Evolutionary conservation across 164 flowering plant species (phyloP), one percentile per base, ranked within the genome.

Genomic region (Macadamia tetraphylla): DNA sequence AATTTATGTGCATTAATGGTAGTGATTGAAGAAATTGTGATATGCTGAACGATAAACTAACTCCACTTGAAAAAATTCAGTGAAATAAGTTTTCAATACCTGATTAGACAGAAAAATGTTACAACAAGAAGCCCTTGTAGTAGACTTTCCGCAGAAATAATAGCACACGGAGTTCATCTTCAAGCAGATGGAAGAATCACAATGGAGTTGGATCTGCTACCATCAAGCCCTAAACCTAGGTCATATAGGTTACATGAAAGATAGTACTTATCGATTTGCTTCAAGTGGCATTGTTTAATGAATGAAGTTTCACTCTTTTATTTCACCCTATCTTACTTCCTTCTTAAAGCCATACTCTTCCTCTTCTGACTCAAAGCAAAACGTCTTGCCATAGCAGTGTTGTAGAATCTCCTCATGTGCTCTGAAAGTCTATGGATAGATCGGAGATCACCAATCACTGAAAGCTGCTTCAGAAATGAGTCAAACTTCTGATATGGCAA

Each of bases 351-450:
- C 77, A 74, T 67, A 62, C 98, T 92, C 78, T 71, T 83, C 60
- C 90, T 80, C 76, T 86, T 89, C 77, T 94, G 86, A 65, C 75
- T 87, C 55, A 81, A 35, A 18, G 94, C 78, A 81, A 81, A 87
- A 53, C 94, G 92, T 60, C 92, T 83, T 2, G 89, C 97, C 94
- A 94, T 92, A 43, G 84, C 81, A 76, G 87, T 92, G 74, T 90
- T 94, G 73, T 88, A 92, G 70, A 88, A 90, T 70, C 70, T 86
- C 75, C 89, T 83, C 99, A 94, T 94, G 71, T 94, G 94, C 18
- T 85, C 92, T 51, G 99, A 94, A 67, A 94, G 85, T 59, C 60
- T 81, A 68, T 89, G 89, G 55, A 94, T 94, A 49, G 86, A 83
- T 35, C 43, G 82, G 42, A 94, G 94, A 81, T 94, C 80, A 51